These are phyloP conservation scores for Auricularia sp. DNA, from an alignment of 768 basidiomycete species.

Conservation along the genomic window DNA sequence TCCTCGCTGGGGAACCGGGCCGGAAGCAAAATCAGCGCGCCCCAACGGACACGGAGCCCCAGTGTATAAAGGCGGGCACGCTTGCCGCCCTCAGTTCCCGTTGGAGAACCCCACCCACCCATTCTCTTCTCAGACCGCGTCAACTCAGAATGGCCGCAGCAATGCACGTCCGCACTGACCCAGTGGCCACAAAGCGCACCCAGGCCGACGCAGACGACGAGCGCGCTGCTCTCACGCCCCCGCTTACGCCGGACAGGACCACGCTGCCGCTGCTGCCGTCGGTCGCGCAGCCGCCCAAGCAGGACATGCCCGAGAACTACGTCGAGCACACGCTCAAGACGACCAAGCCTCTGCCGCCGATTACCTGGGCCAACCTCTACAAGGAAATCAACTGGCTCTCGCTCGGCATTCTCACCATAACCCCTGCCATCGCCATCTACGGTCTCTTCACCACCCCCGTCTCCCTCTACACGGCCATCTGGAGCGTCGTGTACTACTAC, in stretches of 20 bases:
- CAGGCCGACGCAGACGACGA: neutral
- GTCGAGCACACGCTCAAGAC: constrained; percentile 28
- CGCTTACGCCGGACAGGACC: neutral
- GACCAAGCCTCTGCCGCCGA: constrained; percentile 28
- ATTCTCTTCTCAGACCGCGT: no score
- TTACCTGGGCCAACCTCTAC: constrained; percentile 23
- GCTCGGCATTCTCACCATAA: constrained; percentile 54
- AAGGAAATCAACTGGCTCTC: constrained; percentile 63
- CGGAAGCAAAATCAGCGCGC: no score
- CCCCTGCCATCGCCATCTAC: constrained; percentile 62
- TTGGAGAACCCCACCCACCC: no score
- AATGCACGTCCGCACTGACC: neutral
- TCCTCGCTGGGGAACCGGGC: no score
- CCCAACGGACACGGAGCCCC: no score
- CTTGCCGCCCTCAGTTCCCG: no score
- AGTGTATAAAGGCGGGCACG: no score
- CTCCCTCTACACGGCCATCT: constrained; percentile 45
- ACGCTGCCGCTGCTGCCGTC: neutral
- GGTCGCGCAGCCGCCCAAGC: neutral
- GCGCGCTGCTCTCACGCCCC: neutral
- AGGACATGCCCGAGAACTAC: constrained; percentile 21
- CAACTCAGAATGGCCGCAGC: neutral
- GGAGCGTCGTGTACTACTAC: constrained; percentile 62
- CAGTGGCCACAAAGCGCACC: neutral
- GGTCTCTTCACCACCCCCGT: constrained; percentile 46